Evolutionary conservation across 768 basidiomycete species (phyloP), one percentile per base, ranked within the genome.

Genomic region (Pleurotus citrinopileatus): DNA sequence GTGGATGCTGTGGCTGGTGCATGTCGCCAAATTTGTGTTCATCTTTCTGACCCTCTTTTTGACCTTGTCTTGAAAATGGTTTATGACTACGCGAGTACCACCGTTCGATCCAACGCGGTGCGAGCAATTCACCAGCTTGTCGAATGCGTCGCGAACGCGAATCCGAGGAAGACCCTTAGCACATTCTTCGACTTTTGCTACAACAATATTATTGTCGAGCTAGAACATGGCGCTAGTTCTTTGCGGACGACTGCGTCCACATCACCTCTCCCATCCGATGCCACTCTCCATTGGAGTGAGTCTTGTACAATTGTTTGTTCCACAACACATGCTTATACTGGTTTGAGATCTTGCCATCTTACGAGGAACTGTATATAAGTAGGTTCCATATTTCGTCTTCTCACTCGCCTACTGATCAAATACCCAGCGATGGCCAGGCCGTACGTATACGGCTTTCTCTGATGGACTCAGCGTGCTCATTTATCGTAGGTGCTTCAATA

Each of bases 281-380:
- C 89, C 3, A 91, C 91, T 15, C 73, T 96, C 46, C 91, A 94
- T 61, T 93, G 91, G 88, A 91, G 88, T 89, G 68, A 53, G 84
- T 67, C 17, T 29, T 53, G 29, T 55, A 36, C 17, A 6, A 52
- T 20, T 12, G 40, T 55, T 20, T 62, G 34, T 23, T 28, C 17
- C 32, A 34, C 15, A 34, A 34, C 32, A 7, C 7, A 34, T 15
- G 15, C 32, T 57, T 50, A 12, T 56, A 12, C 12, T 45, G 53
- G 5, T 43, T 54, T 38, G 57, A 88, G 87, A 89, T 70, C 71
- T 91, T 37, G 86, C 87, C 0, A 83, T 93, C 36, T 67, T 93
- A 20, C 78, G 87, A 44, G 91, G 90, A n/a, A 75, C 84, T n/a
- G 81, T 91, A 59, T 86, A 85, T 62, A 87, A 86, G 87, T 91